A percentile compares a stretch with the other conserved stretches of the same genome.
phyloP scores from a whole-genome alignment of 108 stramenopile species.

The Nitzschia sp. region DNA sequence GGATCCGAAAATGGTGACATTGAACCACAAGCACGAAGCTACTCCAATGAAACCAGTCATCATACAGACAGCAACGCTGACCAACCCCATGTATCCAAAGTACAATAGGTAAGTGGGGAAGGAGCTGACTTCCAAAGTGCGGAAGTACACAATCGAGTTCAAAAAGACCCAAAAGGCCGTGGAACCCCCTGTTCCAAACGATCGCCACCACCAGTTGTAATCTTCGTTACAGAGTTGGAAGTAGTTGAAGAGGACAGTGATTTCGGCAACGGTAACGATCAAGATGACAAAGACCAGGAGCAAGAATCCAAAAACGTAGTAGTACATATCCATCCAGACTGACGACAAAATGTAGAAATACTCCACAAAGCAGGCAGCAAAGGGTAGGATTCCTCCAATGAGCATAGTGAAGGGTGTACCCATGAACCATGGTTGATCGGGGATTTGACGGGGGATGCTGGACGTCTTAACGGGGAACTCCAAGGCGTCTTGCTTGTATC shows the following conservation, averaged over 20 bases:
- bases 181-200: conserved; percentile 85
- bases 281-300: conserved; percentile 94
- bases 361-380: conserved; percentile 97
- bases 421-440: conserved; percentile 95
- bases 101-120: conserved; percentile 94
- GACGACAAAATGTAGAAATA: conserved; percentile 96
- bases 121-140: conserved; percentile 81
- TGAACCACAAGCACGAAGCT: conserved; percentile 89
- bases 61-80: conserved; percentile 84
- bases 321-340: conserved; percentile 96
- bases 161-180: conserved; percentile 95
- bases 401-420: conserved; percentile 74
- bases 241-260: conserved; percentile 96
- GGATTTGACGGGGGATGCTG: conserved; percentile 90
- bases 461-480: conserved; percentile 93
- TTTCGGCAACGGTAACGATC: conserved; percentile 94
- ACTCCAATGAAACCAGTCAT: conserved; percentile 97
- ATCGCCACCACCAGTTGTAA: conserved; percentile 99
- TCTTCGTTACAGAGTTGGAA: conserved; percentile 98
- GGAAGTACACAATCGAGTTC: conserved; percentile 93
- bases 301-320: conserved; percentile 98
- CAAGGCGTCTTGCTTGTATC: conserved; percentile 92
- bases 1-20: conserved; percentile 88
- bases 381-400: conserved; percentile 96
- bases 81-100: conserved; percentile 98